phyloP scores from a whole-genome alignment of 2,329 filamentous ascomycete genomes.

The Parascedosporium putredinis region DNA sequence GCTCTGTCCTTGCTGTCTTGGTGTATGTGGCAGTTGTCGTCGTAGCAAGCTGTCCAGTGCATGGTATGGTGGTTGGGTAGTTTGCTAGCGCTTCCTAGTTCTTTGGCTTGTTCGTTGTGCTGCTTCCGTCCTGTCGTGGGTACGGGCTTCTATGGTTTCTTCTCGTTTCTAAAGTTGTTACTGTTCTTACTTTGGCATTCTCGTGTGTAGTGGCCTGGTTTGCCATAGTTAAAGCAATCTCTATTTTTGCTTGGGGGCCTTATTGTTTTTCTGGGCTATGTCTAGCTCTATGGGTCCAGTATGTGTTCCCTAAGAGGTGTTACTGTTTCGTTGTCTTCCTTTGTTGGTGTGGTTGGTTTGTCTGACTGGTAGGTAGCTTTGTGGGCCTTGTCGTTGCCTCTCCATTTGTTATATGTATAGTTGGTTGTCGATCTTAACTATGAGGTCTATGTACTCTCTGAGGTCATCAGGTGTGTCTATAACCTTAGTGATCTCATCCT shows the following conservation, averaged over 20 bases:
- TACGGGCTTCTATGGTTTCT: not conserved
- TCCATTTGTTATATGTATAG: not conserved
- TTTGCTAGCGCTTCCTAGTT: not conserved
- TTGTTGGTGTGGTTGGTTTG: too few species aligned
- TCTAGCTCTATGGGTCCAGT: not conserved
- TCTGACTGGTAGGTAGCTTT: too few species aligned
- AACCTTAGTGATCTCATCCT: constrained; percentile 4
- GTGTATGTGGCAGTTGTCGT: not conserved
- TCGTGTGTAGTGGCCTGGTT: not conserved
- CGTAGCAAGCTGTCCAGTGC: not conserved
- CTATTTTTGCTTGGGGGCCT: not conserved
- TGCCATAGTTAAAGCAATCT: not conserved
- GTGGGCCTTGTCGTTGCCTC: not conserved
- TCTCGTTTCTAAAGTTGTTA: not conserved
- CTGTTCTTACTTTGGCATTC: not conserved
- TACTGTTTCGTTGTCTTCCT: not conserved
- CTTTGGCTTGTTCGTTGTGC: not conserved
- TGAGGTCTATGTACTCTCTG: not conserved
- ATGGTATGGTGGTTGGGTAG: not conserved
- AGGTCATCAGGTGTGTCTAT: not conserved
- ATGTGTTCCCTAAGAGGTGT: not conserved
- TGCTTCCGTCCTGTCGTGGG: not conserved
- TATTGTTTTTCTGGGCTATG: not conserved
- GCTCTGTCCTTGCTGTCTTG: not conserved
- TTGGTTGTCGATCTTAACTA: not conserved